Base-by-base conservation (phyloP, 805 yeast species). In the Myxozyma monticola region DNA sequence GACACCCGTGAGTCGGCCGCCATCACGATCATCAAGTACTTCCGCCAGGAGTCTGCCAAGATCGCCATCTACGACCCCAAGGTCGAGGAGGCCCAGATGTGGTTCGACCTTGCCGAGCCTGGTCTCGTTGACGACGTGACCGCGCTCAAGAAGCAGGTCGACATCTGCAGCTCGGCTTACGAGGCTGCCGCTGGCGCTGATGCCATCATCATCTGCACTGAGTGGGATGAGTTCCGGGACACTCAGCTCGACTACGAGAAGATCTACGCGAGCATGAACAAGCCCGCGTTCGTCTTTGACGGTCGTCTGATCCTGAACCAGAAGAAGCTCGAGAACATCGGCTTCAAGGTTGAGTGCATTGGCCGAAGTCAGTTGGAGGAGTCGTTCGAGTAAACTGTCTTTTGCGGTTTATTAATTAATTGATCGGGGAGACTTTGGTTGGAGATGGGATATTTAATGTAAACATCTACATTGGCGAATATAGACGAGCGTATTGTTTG, bases 1-100 rank as follows among this genome's bases (percentile, higher is more conserved):
- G 66, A 63, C 36, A 63, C 66, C 21, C 59, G 66, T 37, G 66
- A 63, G 49, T 62, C 66, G 10, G 58, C 66, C 14, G 66, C 66
- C 34, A 61, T 63, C 46, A 59, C 65, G 15, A 38, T 63, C 42
- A 54, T 60, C 48, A 53, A 57, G 52, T 49, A 59, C 50, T 61
- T 63, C 53, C 49, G 59, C 17, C 57, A 62, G 50, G 65, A 62
- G 45, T 61, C 56, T 48, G 64, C 65, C 34, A 48, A 60, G 54
- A 59, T 63, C 18, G 55, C 66, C 31, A 49, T 63, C 44, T 63
- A 61, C 49, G 66, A 63, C 52, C 66, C 66, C 48, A 63, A 63
- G 59, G 66, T 60, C 37, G 65, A 62, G 51, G 64, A 62, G 40
- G 20, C 54, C 22, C 64, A 60, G 48, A 56, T 60, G 35, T 60